Base-by-base conservation (phyloP, 805 yeast genomes). In the Candida dajiaensis region DNA sequence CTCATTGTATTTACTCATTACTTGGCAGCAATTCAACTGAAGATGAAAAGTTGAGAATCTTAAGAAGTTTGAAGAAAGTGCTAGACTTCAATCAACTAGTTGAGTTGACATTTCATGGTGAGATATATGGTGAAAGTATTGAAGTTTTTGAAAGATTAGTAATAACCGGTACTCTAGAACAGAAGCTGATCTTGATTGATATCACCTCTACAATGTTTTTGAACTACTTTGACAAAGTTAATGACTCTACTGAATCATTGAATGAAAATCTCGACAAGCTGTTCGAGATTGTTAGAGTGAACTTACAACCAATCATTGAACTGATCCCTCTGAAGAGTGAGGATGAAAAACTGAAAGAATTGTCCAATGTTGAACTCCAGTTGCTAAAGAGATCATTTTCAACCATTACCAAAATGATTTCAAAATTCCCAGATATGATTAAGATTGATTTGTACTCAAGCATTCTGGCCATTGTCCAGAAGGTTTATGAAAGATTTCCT, bases 1-100 rank as follows among this genome's bases (percentile, higher is more conserved):
- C 96, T 11, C 85, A 87, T 54, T 88, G 96, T 61, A 73, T 89
- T 41, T 95, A 87, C 55, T 77, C 84, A 0, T 70, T 89, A 50
- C 74, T 84, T 41, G 76, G 74, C 42, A 56, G 54, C 38, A 47
- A 50, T 13, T 64, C 64, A 23, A 64, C 63, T 26, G 46, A 49
- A 29, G 50, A 52, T 1, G 42, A 57, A 12, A 62, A 67, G 20
- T 47, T 58, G 26, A 58, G 64, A 26, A 76, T 81, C 3, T 57
- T 76, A 12, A 67, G 68, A 3, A 81, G 85, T 0, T 62, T 90
- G 49, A 68, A 66, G 29, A 73, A 78, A 46, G 68, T 89, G 16
- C 69, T 88, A 28, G 75, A 72, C 40, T 76, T 80, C 36, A 68
- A 77, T 2, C 73, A 78, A 4, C 73, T 87, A 15, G 75, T 83